Conservation (phyloP, 208 protist species). For the Trichomonas gallinae region DNA sequence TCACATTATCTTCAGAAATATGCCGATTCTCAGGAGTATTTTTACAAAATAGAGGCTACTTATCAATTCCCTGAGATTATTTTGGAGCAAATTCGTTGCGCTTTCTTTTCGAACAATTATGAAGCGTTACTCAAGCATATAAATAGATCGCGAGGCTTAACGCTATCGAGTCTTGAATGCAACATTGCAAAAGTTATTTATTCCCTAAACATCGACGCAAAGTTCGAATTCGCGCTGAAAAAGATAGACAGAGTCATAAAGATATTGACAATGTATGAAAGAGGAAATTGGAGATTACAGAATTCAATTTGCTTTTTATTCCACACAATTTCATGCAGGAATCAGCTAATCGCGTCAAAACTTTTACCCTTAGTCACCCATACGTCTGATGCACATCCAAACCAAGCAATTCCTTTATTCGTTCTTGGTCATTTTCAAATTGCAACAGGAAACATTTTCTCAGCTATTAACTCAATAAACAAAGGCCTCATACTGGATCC, state of each 20-base stretch:
- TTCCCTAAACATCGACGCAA: background rate
- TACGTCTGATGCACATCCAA: background rate
- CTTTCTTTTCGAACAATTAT: background rate
- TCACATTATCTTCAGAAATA: background rate
- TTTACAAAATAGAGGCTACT: background rate
- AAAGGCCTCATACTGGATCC: background rate
- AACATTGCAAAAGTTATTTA: background rate
- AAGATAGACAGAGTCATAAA: background rate
- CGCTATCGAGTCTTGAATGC: background rate
- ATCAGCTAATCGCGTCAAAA: background rate
- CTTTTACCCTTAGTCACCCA: background rate
- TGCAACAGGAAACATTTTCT: background rate
- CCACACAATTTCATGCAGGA: background rate
- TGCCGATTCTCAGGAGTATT: background rate
- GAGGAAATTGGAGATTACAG: background rate
- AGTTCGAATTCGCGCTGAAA: background rate
- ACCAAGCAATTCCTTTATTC: background rate
- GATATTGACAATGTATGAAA: background rate
- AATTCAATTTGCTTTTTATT: background rate
- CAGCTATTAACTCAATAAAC: background rate
- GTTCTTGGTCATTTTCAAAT: background rate
- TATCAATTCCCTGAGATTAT: background rate
- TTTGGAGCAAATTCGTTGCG: background rate
- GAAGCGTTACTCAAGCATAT: background rate
- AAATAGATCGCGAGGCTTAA: background rate